Percentiles rank a stretch among this genome's conserved stretches.
These are phyloP conservation scores for Cladosporium sp. DNA, from an alignment of 2,329 filamentous ascomycete genomes.

Conservation along the genomic window DNA sequence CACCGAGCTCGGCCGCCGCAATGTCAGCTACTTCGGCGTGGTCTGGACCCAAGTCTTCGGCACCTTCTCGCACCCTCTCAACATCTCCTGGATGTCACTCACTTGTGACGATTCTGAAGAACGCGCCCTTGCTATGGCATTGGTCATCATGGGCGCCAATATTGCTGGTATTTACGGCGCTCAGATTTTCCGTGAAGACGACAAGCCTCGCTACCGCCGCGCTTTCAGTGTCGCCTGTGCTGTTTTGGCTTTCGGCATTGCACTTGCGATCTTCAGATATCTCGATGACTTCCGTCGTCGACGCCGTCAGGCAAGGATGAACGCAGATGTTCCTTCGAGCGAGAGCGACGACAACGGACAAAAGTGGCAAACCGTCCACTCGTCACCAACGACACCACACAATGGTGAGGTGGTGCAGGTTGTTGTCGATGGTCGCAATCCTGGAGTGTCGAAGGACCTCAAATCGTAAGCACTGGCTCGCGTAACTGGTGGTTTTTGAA, in stretches of 20 bases:
- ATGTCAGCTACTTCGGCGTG: constrained; percentile 51
- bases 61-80: constrained; percentile 54
- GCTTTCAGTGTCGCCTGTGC: constrained; percentile 47
- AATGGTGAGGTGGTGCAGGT: constrained; percentile 1
- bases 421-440: background rate
- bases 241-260: constrained; percentile 42
- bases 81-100: constrained; percentile 58
- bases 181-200: constrained; percentile 55
- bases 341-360: background rate
- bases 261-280: constrained; percentile 40
- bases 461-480: background rate
- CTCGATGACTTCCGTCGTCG: constrained; percentile 38
- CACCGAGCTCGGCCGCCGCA: constrained; percentile 41
- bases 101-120: constrained; percentile 55
- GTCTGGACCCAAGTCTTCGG: constrained; percentile 55
- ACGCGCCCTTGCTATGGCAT: constrained; percentile 56
- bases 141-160: constrained; percentile 61
- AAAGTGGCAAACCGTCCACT: constrained; percentile 3
- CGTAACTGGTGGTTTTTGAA: too few species aligned
- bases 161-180: constrained; percentile 59
- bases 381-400: background rate
- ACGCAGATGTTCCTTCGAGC: background rate
- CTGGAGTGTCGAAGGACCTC: background rate
- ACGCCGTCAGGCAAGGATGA: constrained; percentile 2
- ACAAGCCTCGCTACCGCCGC: constrained; percentile 49